Evolutionary conservation across 2,329 filamentous ascomycete species (phyloP).

Genomic region (Exophiala mesophila): DNA sequence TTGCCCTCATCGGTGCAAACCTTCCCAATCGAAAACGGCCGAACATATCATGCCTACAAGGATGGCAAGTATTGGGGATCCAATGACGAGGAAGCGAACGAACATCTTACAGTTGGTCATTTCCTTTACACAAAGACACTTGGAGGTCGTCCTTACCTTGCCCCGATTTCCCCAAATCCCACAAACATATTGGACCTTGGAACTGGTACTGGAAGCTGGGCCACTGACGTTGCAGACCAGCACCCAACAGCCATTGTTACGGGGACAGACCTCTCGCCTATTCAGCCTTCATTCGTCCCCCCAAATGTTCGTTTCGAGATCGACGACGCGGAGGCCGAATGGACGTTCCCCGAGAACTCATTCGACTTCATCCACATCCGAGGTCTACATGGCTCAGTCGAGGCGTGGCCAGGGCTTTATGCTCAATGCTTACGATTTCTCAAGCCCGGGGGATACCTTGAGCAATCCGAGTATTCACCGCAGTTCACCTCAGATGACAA

Average conservation of each 20-base stretch:
- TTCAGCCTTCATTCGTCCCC: constrained; percentile 40
- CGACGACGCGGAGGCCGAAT: constrained; percentile 55
- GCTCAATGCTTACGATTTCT: constrained; percentile 24
- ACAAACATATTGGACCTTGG: constrained; percentile 30
- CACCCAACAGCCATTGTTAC: constrained; percentile 27
- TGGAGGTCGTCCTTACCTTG: constrained; percentile 34
- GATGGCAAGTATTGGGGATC: constrained; percentile 27
- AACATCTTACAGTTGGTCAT: constrained; percentile 27
- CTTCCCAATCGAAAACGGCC: constrained; percentile 22
- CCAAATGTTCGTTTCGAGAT: constrained; percentile 54
- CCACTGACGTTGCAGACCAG: constrained; percentile 31
- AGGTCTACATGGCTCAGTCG: constrained; percentile 52
- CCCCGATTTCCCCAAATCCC: constrained; percentile 32
- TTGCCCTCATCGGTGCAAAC: constrained; percentile 19
- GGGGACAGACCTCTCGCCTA: constrained; percentile 28
- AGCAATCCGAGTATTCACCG: constrained; percentile 27
- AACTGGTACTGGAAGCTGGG: constrained; percentile 19
- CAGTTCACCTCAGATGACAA: constrained; percentile 31
- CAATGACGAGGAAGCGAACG: constrained; percentile 43
- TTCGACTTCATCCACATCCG: constrained; percentile 60
- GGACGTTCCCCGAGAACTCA: constrained; percentile 49
- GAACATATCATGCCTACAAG: constrained; percentile 22
- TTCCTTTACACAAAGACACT: constrained; percentile 31
- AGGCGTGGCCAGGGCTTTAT: constrained; percentile 45
- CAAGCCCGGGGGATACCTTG: constrained; percentile 41